Base-by-base conservation (phyloP, 2,329 filamentous ascomycete species). In the Truncatella angustata region DNA sequence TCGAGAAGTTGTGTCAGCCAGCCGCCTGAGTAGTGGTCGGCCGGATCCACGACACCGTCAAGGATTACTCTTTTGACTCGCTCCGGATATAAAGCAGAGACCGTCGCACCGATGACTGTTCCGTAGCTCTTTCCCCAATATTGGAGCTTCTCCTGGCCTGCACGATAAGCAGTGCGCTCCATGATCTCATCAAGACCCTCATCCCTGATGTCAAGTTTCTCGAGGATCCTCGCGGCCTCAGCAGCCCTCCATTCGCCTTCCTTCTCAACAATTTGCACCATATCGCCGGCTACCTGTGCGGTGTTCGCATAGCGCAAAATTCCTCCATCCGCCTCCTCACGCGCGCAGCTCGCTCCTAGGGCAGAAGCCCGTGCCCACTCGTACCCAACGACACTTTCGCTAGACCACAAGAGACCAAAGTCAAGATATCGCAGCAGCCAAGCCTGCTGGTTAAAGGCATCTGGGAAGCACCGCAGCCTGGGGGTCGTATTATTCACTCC, bases 181-280 rank as follows among this genome's bases (percentile, higher is more conserved):
- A 50, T 6, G 3, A 55, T 35, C 26, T 47, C 26, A 10, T n/a
- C 11, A 7, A 24, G 3, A 1, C 12, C 7, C 16, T 21, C 11
- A 16, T 10, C 52, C 47, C 18, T 40, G 47, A 4, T 6, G n/a
- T n/a, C 6, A 7, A 7, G 14, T 11, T 18, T 18, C n/a, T 23
- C 21, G 1, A 52, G 34, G 50, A 60, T 23, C 11, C 53, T 52
- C 21, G 30, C 46, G 1, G 56, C 62, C 53, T 66, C 57, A 10
- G 51, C 44, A 10, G 60, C 60, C 21, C 66, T 56, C 60, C 65
- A 73, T 23, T 71, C 65, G 6, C 67, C 72, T 37, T 75, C 67
- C 28, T 59, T 66, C 54, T 80, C 76, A 10, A 73, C 65, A 32
- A 80, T 69, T 36, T 73, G 69, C 9, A 79, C 61, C 73, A 80